These are phyloP conservation scores for Eugenia klotzschiana DNA, from an alignment of 441 rosid species.

Conservation along the genomic window DNA sequence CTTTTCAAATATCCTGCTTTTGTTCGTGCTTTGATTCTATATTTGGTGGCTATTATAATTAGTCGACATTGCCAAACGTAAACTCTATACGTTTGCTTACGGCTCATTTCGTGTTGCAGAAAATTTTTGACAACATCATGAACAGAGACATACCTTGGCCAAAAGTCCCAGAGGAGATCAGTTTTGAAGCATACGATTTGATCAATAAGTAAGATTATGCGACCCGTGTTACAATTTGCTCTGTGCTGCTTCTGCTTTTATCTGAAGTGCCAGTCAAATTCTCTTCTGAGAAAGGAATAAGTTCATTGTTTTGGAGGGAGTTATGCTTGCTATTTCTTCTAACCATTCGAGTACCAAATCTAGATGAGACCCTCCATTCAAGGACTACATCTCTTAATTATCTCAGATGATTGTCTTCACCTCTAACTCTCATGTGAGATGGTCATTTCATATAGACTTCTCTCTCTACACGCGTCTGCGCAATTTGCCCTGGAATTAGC, in stretches of 20 bases:
- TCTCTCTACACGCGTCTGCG: neutral
- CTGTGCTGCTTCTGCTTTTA: neutral
- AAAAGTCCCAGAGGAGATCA: slow-evolving; percentile 65
- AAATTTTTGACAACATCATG: slow-evolving; percentile 87
- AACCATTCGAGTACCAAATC: neutral
- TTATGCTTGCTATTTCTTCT: neutral
- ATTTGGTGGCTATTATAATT: neutral
- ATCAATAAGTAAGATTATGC: slow-evolving; percentile 63
- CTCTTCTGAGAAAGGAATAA: neutral
- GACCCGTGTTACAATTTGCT: neutral
- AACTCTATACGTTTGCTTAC: neutral
- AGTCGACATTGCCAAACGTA: neutral
- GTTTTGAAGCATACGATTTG: slow-evolving; percentile 65
- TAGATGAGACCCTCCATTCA: neutral
- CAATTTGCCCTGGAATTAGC: neutral
- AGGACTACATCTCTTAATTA: neutral
- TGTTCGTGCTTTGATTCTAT: neutral
- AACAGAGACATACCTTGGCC: slow-evolving; percentile 98
- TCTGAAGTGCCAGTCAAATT: neutral
- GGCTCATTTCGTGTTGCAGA: slow-evolving; percentile 31
- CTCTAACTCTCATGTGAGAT: neutral
- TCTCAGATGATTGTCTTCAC: neutral
- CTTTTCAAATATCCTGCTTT: neutral
- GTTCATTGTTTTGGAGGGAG: neutral
- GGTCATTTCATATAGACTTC: neutral